phyloP scores from a whole-genome alignment of 2,329 filamentous ascomycete species.

The Cryphonectria radicalis region DNA sequence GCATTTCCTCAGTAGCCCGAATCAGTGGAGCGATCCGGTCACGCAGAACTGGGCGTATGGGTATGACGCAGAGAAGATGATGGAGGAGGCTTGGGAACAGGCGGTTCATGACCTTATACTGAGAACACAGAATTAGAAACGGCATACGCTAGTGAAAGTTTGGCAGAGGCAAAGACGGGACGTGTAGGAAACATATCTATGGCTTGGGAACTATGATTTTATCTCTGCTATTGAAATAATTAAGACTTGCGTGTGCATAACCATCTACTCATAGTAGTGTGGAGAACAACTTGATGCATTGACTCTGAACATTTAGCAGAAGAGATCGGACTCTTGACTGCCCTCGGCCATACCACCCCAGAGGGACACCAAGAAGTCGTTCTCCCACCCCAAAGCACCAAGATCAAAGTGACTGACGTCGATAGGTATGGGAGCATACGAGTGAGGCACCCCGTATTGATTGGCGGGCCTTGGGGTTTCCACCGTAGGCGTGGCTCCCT shows the following conservation, averaged over 20 bases:
- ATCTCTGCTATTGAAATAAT: not conserved
- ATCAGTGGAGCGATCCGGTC: constrained; percentile 53
- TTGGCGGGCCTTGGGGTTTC: not conserved
- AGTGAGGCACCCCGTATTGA: constrained; percentile 14
- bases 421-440: constrained; percentile 21
- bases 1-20: constrained; percentile 45
- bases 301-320: constrained; percentile 7
- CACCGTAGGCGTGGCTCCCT: not conserved
- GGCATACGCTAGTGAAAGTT: not conserved
- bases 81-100: constrained; percentile 38
- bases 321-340: constrained; percentile 20
- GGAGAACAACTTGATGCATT: not conserved
- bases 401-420: constrained; percentile 24
- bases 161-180: not conserved
- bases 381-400: constrained; percentile 24
- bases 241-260: not conserved
- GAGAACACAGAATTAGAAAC: not conserved
- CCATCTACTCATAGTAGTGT: not conserved
- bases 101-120: constrained; percentile 13
- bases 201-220: not conserved
- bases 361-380: constrained; percentile 18
- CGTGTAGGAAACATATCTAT: not conserved
- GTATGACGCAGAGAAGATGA: constrained; percentile 48
- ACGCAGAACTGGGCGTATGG: constrained; percentile 54
- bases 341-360: constrained; percentile 13